Evolutionary conservation across 225 moss, liverwort and hornwort species (phyloP).

Genomic region (Takakia lepidozioides): DNA sequence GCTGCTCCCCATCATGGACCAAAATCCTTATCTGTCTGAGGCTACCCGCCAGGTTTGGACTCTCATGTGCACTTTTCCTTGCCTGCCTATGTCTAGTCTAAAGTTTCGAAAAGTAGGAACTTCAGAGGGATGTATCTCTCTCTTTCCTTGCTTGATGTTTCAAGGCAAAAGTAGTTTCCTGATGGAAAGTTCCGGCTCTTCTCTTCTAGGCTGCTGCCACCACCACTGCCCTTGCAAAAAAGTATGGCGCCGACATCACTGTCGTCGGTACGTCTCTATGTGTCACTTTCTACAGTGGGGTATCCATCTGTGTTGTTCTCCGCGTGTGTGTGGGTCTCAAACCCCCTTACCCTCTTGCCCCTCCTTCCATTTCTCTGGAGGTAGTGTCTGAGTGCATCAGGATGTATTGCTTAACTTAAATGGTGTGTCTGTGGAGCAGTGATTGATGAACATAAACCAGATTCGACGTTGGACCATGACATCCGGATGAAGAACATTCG

Average conservation of each 20-base stretch:
- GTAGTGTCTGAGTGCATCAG: too few relatives aligned
- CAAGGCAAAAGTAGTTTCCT: constrained; percentile 19
- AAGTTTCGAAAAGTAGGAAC: not conserved
- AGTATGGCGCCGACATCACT: constrained; percentile 87
- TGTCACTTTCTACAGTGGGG: too few relatives aligned
- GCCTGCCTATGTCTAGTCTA: not conserved
- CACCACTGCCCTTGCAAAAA: constrained; percentile 75
- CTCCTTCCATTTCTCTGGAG: too few relatives aligned
- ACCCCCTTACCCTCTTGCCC: too few relatives aligned
- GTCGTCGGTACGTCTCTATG: constrained; percentile 54
- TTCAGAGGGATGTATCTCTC: not conserved
- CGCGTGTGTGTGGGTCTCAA: too few relatives aligned
- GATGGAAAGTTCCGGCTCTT: constrained; percentile 41
- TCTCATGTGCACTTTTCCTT: constrained; percentile 4
- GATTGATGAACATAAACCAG: constrained; percentile 58
- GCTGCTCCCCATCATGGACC: constrained; percentile 79
- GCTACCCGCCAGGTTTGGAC: constrained; percentile 66
- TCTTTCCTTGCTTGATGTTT: not conserved
- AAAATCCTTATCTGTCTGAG: constrained; percentile 74
- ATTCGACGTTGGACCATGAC: constrained; percentile 58
- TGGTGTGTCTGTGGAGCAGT: constrained; percentile 31
- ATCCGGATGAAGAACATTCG: constrained; percentile 72
- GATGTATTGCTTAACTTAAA: too few relatives aligned
- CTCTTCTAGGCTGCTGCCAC: constrained; percentile 75
- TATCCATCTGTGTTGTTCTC: too few relatives aligned